A percentile compares a stretch with the other conserved stretches of the same genome.
Evolutionary conservation across 148 eudicot genomes (phyloP).

Genomic region (Bassia scoparia): DNA sequence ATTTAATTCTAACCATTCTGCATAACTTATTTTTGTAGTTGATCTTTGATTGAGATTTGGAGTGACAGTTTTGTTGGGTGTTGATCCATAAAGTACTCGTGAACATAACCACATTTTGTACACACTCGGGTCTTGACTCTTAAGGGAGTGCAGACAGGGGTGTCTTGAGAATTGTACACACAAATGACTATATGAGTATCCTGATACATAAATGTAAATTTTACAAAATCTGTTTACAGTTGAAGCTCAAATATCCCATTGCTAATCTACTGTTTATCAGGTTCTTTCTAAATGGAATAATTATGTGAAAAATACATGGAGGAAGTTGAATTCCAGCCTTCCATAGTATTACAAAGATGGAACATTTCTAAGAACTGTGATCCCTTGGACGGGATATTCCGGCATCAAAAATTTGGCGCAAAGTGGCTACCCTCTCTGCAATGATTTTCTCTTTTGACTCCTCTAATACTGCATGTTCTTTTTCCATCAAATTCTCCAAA

Average conservation of each 20-base stretch:
- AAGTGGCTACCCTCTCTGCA: slow-evolving; percentile 43
- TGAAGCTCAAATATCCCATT: neutral
- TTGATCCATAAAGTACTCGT: too few species aligned
- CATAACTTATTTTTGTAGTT: neutral
- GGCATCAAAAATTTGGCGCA: slow-evolving; percentile 38
- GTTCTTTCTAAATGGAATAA: too few species aligned
- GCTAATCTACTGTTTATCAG: neutral
- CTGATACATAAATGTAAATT: neutral
- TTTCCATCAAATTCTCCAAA: slow-evolving; percentile 65
- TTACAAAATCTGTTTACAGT: slow-evolving; percentile 1
- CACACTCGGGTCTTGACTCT: too few species aligned
- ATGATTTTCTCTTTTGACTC: slow-evolving; percentile 62
- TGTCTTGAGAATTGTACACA: too few species aligned
- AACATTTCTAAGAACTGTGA: slow-evolving; percentile 24
- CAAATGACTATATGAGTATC: neutral
- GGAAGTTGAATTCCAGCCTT: slow-evolving; percentile 6
- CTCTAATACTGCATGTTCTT: slow-evolving; percentile 50
- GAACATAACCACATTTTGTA: too few species aligned
- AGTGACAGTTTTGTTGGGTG: neutral
- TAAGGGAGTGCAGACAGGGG: too few species aligned
- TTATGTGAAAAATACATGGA: slow-evolving; percentile 5
- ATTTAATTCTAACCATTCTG: neutral
- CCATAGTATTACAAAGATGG: slow-evolving; percentile 17
- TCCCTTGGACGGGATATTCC: slow-evolving; percentile 59
- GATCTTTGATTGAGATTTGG: neutral